Conservation (phyloP, 2,329 filamentous ascomycete species). For the Microascus cirrosus region DNA sequence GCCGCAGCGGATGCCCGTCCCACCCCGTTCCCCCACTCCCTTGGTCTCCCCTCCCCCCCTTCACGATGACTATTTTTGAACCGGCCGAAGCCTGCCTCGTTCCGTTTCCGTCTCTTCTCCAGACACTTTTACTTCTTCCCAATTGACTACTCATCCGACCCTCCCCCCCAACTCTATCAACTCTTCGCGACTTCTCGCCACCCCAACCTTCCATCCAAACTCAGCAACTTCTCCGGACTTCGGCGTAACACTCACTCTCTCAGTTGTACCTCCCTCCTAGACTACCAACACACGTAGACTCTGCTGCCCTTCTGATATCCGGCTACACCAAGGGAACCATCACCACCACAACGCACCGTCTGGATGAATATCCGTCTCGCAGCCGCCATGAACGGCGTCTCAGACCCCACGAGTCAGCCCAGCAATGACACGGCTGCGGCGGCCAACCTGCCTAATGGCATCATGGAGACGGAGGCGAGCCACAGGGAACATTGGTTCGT, state of each 20-base stretch:
- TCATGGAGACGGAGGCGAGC: constrained; percentile 19
- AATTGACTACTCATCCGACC: not conserved
- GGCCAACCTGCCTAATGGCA: constrained; percentile 15
- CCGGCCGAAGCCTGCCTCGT: not conserved
- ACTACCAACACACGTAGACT: not conserved
- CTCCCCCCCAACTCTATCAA: not conserved
- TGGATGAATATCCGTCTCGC: not conserved
- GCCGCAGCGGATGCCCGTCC: not conserved
- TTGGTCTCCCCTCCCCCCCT: not conserved
- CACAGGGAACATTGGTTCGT: constrained; percentile 50
- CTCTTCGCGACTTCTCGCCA: not conserved
- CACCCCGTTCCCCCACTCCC: not conserved
- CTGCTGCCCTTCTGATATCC: not conserved
- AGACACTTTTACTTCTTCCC: not conserved
- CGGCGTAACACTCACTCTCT: not conserved
- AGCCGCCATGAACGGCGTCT: not conserved
- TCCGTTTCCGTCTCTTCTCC: not conserved
- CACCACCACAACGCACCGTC: not conserved
- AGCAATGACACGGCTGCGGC: not conserved
- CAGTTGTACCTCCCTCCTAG: not conserved
- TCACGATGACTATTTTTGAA: not conserved
- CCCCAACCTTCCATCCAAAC: not conserved
- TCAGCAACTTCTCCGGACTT: not conserved
- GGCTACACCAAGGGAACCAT: not conserved
- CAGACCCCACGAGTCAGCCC: not conserved